Conservation (phyloP, 2,329 filamentous ascomycete species). For the Trichoderma gracile region DNA sequence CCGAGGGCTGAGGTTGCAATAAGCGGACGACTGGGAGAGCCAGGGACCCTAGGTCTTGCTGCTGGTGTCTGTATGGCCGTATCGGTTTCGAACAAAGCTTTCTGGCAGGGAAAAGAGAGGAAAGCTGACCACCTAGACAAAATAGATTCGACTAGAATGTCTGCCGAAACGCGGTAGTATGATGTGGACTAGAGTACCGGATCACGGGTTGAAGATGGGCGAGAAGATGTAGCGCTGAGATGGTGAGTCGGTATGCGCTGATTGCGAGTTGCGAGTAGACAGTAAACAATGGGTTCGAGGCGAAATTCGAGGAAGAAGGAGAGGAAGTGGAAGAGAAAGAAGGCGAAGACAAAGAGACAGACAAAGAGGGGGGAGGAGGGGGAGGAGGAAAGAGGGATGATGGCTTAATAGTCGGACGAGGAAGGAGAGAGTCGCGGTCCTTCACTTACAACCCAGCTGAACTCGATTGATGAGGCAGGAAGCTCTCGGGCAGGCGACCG, state of each 20-base stretch:
- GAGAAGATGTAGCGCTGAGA: background rate
- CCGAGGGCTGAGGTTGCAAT: constrained; percentile 2
- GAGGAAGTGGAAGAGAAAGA: background rate
- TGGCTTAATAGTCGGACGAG: background rate
- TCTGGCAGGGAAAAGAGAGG: background rate
- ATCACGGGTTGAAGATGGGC: background rate
- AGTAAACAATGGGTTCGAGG: background rate
- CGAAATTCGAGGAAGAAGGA: background rate
- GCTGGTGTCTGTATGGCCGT: background rate
- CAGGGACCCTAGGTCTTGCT: constrained; percentile 1
- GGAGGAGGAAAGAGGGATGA: background rate
- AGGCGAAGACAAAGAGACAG: background rate
- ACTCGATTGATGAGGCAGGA: background rate
- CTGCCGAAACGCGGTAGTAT: constrained; percentile 8
- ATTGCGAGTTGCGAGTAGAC: background rate
- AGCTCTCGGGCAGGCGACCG: background rate
- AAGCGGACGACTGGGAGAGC: background rate
- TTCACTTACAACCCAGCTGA: background rate
- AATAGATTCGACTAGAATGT: background rate
- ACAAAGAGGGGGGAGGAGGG: background rate
- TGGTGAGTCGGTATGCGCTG: background rate
- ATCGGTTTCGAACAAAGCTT: background rate
- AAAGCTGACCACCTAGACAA: background rate
- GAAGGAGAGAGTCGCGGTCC: background rate
- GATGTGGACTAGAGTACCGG: background rate